Base-by-base conservation (phyloP, 2,329 filamentous ascomycete species). In the Trichophyton mentagrophytes region DNA sequence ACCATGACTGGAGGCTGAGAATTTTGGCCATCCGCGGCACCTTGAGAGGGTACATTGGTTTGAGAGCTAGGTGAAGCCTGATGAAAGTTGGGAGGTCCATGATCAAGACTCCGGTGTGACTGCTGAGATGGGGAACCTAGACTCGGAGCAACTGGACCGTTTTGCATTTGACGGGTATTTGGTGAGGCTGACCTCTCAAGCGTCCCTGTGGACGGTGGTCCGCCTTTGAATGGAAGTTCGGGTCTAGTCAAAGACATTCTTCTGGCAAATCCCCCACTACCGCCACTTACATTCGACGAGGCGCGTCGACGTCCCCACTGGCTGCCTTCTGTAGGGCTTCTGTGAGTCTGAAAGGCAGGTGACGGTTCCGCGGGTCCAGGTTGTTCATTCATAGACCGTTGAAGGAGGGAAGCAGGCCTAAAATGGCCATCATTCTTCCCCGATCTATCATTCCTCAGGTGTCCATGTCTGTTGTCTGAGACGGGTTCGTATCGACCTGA, bases 401-500 rank as follows among this genome's bases (percentile, higher is more conserved):
- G 91, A 53, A 97, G 75, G 7, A 97, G 76, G 13, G 90, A 82
- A 25, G 89, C 87, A 65, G 92, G 86, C 57, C 88, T 84, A 61
- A 83, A 80, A 63, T 82, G 80, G 60, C 79, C 74, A 59, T 93
- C 88, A 60, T 84, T 82, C 58, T 87, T 83, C 40, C 9, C 20
- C n/a, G 57, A 33, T 15, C 27, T 46, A 20, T 59, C 57, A 65
- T 82, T 77, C 33, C 87, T 84, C 9, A 27, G 22, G 1, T 27
- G n/a, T 17, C 83, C 84, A 65, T 89, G 84, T 42, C 90, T 85
- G 64, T 76, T 78, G 60, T 96, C 90, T 59, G 82, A 78, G 2
- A 91, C 92, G 15, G 91, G 90, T 70, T 97, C 92, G 67, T 96
- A 95, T 58, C 90, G 86, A 17, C 92, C 92, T 60, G 90, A 96